Percentiles rank a stretch among this genome's conserved stretches.
phyloP scores from a whole-genome alignment of 768 basidiomycete species.

The Boletus tomentosulus region DNA sequence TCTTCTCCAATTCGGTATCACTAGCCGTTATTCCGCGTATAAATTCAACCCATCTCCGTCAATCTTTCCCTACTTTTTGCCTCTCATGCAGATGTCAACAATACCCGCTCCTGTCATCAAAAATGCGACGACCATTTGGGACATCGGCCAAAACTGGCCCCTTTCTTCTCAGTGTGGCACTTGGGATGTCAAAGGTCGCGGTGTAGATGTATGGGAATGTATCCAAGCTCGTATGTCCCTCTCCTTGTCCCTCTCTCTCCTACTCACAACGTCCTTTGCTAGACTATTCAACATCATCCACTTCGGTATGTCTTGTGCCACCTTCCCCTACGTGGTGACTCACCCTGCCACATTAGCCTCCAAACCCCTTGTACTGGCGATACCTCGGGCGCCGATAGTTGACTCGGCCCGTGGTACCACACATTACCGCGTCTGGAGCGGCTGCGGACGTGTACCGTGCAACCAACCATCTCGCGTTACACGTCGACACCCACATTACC shows the following conservation, averaged over 20 bases:
- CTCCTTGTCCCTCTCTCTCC: background rate
- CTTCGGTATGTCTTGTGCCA: constrained; percentile 29
- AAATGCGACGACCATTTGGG: constrained; percentile 70
- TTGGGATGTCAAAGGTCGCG: constrained; percentile 62
- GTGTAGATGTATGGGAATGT: constrained; percentile 77
- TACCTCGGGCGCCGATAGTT: constrained; percentile 43
- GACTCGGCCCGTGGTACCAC: constrained; percentile 3
- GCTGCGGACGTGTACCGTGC: background rate
- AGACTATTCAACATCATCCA: constrained; percentile 61
- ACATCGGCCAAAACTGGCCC: constrained; percentile 61
- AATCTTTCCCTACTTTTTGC: background rate
- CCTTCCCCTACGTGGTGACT: background rate
- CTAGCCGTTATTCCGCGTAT: constrained; percentile 23
- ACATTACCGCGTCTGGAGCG: constrained; percentile 1
- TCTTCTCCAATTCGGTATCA: constrained; percentile 25
- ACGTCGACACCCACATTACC: constrained; percentile 4
- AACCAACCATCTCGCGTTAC: constrained; percentile 3
- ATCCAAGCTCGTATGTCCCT: constrained; percentile 51
- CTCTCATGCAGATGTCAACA: constrained; percentile 19
- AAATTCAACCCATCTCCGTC: constrained; percentile 19
- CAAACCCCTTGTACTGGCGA: constrained; percentile 42
- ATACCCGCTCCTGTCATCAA: constrained; percentile 41
- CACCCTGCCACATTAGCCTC: constrained; percentile 32
- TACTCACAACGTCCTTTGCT: constrained; percentile 5
- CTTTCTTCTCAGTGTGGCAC: constrained; percentile 65